These are phyloP conservation scores for Scedosporium aurantiacum DNA, from an alignment of 2,329 filamentous ascomycete species.

Conservation along the genomic window DNA sequence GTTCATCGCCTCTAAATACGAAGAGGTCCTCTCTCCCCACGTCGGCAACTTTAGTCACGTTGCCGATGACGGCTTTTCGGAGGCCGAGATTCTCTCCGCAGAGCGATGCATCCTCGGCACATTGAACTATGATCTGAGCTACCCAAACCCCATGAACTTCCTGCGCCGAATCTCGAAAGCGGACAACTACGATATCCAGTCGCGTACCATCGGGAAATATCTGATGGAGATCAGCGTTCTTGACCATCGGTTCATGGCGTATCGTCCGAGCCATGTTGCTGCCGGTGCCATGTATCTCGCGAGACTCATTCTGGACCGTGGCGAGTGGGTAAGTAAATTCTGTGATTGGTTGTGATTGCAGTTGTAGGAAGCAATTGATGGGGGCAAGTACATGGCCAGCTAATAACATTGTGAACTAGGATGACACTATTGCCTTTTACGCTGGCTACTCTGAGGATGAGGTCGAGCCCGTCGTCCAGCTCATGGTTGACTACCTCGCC, in stretches of 20 bases:
- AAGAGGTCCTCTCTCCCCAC: conserved; percentile 93
- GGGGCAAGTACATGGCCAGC: neutral
- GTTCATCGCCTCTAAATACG: conserved; percentile 99
- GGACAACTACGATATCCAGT: conserved; percentile 98
- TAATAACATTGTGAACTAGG: conserved; percentile 32
- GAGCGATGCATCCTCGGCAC: conserved; percentile 88
- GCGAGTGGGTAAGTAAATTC: conserved; percentile 64
- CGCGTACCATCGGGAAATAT: conserved; percentile 93
- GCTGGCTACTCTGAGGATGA: conserved; percentile 88
- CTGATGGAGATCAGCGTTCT: conserved; percentile 93
- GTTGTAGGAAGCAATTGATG: neutral
- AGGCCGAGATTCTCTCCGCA: conserved; percentile 91
- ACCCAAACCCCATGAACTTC: conserved; percentile 99
- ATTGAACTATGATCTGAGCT: conserved; percentile 93
- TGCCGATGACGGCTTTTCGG: conserved; percentile 90
- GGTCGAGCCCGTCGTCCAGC: conserved; percentile 78
- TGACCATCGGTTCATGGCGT: conserved; percentile 86
- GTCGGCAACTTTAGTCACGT: conserved; percentile 96
- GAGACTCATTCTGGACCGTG: conserved; percentile 79
- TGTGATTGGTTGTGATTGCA: neutral
- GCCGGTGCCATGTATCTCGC: conserved; percentile 93
- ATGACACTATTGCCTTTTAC: conserved; percentile 79
- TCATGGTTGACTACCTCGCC: conserved; percentile 95
- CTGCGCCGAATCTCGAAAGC: conserved; percentile 96
- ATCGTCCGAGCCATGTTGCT: conserved; percentile 79